Base-by-base conservation (phyloP, 495 filamentous ascomycete species). In the Hypoxylon perforatum region DNA sequence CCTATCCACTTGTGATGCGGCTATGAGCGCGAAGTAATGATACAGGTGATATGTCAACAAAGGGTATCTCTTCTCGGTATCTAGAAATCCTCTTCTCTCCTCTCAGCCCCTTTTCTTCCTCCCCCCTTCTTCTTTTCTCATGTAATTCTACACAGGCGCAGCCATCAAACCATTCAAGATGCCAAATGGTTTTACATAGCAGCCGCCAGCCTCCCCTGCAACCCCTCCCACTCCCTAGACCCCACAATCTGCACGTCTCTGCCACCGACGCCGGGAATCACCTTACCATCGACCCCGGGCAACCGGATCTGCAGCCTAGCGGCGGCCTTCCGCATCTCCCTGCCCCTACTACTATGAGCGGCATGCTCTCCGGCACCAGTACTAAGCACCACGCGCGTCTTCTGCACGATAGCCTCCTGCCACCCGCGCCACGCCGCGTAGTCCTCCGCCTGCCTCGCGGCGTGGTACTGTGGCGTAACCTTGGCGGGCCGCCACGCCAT, bases 281-380 rank as follows among this genome's bases (percentile, higher is more conserved):
- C 44, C 59, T 78, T 78, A 11, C 67, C 74, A 30, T 83, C 75
- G 17, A 63, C 62, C 9, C 77, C 80, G 3, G 80, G 82, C 4
- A 85, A 57, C 17, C 75, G 55, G 33, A 86, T 78, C 63, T 83
- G 76, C 46, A 85, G 65, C 59, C 70, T 82, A 4, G 82, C 84
- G 0, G 77, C 84, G 18, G 80, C 72, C 25, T 72, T 71, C 8
- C 72, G 72, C 68, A 75, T 80, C 72, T 3, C 67, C 69, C 44
- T 19, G 41, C 4, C 57, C 35, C 14, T 67, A 38, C 42, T 57
- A 45, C 42, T 55, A 19, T 64, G n/a, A n/a, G n/a, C n/a, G n/a
- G n/a, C 60, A 41, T 60, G 58, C 51, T 63, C 73, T 51, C 70
- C 47, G 17, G 63, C 7, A 7, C 25, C 7, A 7, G 3, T 28